These are phyloP conservation scores for Leersia perrieri DNA, from an alignment of 176 grass and related monocot species.

Conservation along the genomic window DNA sequence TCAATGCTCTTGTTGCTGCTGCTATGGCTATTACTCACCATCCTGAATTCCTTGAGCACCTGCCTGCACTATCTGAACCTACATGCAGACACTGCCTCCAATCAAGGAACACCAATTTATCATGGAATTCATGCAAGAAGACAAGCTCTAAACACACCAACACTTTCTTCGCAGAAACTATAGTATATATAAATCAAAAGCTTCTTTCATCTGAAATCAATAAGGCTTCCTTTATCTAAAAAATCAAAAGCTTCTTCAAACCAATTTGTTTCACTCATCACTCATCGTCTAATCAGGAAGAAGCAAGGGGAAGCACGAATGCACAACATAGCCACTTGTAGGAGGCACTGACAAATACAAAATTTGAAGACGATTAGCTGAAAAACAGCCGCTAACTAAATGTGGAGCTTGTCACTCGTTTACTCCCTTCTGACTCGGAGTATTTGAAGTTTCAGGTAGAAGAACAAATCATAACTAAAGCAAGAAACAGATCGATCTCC, in stretches of 20 bases:
- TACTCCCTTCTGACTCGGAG: neutral
- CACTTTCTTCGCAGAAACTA: neutral
- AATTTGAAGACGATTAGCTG: neutral
- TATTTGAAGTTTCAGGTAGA: neutral
- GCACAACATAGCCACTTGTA: neutral
- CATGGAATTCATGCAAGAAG: neutral
- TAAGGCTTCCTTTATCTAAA: too few species aligned
- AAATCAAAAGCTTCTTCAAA: too few species aligned
- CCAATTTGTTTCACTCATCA: too few species aligned
- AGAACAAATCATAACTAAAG: neutral
- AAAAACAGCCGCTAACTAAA: neutral
- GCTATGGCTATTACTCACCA: slow-evolving; percentile 19
- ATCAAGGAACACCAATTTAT: neutral
- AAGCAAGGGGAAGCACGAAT: neutral
- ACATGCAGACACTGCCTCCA: neutral
- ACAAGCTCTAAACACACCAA: neutral
- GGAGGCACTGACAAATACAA: neutral
- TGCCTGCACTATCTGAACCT: neutral
- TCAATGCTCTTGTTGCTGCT: slow-evolving; percentile 42
- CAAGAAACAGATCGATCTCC: neutral
- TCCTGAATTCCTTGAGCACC: neutral
- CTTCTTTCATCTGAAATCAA: too few species aligned
- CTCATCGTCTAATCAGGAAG: neutral
- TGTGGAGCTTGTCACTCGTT: neutral
- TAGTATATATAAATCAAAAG: too few species aligned